These are phyloP conservation scores for Colletotrichum chrysophilum DNA, from an alignment of 2,329 filamentous ascomycete species.

Conservation along the genomic window DNA sequence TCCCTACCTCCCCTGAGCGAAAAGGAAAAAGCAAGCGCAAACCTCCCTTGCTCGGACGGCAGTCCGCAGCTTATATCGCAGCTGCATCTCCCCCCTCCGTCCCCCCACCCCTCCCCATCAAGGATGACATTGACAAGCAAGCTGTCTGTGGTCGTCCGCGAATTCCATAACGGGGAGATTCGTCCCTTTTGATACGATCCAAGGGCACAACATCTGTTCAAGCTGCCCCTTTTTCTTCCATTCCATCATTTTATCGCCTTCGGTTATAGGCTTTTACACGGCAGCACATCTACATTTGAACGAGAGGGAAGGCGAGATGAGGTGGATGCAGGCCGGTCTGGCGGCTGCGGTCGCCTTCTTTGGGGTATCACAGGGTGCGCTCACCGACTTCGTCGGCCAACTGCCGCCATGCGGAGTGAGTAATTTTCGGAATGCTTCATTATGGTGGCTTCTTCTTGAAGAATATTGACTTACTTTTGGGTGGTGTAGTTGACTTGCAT, in stretches of 20 bases:
- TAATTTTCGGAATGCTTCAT: background rate
- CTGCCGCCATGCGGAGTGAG: conserved; percentile 27
- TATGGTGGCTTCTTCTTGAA: background rate
- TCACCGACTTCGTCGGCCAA: conserved; percentile 20
- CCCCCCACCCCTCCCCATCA: background rate
- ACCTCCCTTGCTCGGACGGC: background rate
- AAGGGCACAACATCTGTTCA: background rate
- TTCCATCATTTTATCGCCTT: background rate
- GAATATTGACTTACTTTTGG: background rate
- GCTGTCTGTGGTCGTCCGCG: background rate
- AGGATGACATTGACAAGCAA: background rate
- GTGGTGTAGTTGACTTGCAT: conserved; percentile 26
- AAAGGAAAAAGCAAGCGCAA: background rate
- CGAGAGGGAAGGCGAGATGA: background rate
- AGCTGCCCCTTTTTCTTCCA: background rate
- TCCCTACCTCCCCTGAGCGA: background rate
- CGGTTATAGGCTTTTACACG: background rate
- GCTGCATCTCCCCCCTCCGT: background rate
- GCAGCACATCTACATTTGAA: background rate
- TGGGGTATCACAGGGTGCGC: background rate
- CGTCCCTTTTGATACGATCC: background rate
- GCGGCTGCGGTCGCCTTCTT: conserved; percentile 21
- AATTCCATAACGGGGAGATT: background rate
- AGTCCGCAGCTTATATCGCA: conserved; percentile 2
- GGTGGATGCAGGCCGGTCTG: conserved; percentile 13